Base-by-base conservation (phyloP, 805 yeast genomes). In the Yarrowia keelungensis region DNA sequence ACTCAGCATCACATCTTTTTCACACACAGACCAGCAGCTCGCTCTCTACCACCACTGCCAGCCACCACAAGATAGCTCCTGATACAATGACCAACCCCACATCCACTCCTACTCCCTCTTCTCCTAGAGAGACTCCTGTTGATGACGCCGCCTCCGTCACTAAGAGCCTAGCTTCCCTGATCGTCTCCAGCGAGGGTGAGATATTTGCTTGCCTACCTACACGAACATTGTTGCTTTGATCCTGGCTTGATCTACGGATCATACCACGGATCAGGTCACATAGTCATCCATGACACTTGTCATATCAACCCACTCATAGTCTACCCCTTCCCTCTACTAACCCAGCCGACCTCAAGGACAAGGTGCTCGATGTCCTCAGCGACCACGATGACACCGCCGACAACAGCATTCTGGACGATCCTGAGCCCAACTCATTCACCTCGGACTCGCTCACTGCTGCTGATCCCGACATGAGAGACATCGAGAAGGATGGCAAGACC, bases 401-500 rank as follows among this genome's bases (percentile, higher is more conserved):
- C 46, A 53, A 62, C 39, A 47, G 54, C 46, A 47, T 47, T 8
- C 56, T 62, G 38, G 67, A 62, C 12, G 47, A 46, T 5, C 56
- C 65, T 51, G 65, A 62, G 56, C 46, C 56, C 43, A 62, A n/a
- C 47, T 62, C 67, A 16, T 62, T 62, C 56, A 32, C 38, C 16
- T 62, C 67, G n/a, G 67, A 62, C 56, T 62, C 67, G 8, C 56
- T 62, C 38, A 62, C 67, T n/a, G 67, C 67, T 3, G 39, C 67
- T 26, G 67, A 62, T 14, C 56, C 54, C 50, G 56, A 62, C 47
- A 11, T 19, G 51, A 16, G 49, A 32, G 19, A 36, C 4, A 51
- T 45, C 2, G 65, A 43, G 14, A 59, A 59, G 51, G 50, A 32
- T 5, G 32, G 32, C 4, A 26, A 26, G 16, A 45, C 65, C 19